Percentiles rank a stretch among this genome's conserved stretches.
Evolutionary conservation across 2,329 filamentous ascomycete species (phyloP).

Genomic region (Rugonectria rugulosa): DNA sequence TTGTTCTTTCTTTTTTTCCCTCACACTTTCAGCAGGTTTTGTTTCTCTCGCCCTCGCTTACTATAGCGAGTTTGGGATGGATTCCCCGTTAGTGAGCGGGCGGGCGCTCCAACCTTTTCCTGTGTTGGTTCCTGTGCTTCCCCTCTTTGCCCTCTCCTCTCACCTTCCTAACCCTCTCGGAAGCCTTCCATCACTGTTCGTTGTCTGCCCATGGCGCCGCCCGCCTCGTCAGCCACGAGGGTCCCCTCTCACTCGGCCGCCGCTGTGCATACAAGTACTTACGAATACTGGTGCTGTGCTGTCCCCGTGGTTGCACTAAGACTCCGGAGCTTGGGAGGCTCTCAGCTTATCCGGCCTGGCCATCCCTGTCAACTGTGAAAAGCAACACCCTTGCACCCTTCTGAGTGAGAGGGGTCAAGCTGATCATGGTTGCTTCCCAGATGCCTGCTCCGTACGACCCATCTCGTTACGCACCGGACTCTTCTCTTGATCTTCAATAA

Average conservation of each 20-base stretch:
- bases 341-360: not conserved
- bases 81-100: not conserved
- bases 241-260: not conserved
- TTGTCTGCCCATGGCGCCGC: slow-evolving; percentile 1
- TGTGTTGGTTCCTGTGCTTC: too few species aligned
- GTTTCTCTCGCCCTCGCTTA: too few species aligned
- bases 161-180: not conserved
- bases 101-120: not conserved
- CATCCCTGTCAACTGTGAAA: too few species aligned
- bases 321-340: not conserved
- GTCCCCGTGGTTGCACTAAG: not conserved
- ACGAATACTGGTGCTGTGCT: too few species aligned
- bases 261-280: too few species aligned
- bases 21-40: too few species aligned
- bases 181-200: slow-evolving; percentile 1
- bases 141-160: too few species aligned
- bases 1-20: not conserved
- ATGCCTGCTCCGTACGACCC: too few species aligned
- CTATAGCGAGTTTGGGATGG: not conserved
- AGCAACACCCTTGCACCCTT: too few species aligned
- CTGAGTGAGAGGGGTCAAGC: not conserved
- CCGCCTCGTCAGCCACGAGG: slow-evolving; percentile 15
- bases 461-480: too few species aligned
- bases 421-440: too few species aligned
- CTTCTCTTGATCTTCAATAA: too few species aligned